Base-by-base conservation (phyloP, 192 early-diverging fungal genomes). In the Gryganskiella cystojenkinii region DNA sequence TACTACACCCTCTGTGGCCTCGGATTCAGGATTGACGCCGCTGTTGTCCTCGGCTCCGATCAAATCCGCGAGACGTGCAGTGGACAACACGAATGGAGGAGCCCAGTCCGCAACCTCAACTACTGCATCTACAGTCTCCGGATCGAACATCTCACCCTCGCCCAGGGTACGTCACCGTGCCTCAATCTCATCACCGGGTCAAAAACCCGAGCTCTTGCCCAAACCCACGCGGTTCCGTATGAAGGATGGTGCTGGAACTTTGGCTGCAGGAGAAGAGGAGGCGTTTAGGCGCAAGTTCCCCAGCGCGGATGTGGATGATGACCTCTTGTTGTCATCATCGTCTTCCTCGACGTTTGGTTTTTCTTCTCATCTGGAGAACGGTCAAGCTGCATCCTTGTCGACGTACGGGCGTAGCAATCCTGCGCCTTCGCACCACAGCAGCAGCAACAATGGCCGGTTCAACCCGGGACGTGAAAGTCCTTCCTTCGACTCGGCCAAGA, bases 161-260 rank as follows among this genome's bases (percentile, higher is more conserved):
- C 25, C 17, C 61, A 71, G 47, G 64, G 17, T 11, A 13, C 64
- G 13, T n/a, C 65, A 65, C 1, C 65, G 74, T 0, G 43, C 61
- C 1, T 78, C 74, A 1, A 31, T 78, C 10, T 45, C 49, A 5
- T 52, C 64, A 47, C 61, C 61, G 4, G 74, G 74, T 35, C 74
- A 68, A n/a, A 78, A 78, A 20, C 74, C 74, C n/a, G 74, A 69
- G 33, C 55, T 78, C 30, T 24, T 78, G 24, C 74, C 74, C 56
- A 78, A 78, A 49, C 74, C 74, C 1, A 78, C 74, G 17, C 74
- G 74, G 10, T 78, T 78, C 74, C 34, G 66, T 54, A 78, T 78
- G 74, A 78, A 69, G 74, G 74, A 69, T 40, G 74, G 66, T 0
- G 63, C 66, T 15, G 74, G 66, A 7, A 64, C 45, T 0, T 13